Conservation (phyloP, 176 grass and related monocot genomes). For the Eremochloa ophiuroides region DNA sequence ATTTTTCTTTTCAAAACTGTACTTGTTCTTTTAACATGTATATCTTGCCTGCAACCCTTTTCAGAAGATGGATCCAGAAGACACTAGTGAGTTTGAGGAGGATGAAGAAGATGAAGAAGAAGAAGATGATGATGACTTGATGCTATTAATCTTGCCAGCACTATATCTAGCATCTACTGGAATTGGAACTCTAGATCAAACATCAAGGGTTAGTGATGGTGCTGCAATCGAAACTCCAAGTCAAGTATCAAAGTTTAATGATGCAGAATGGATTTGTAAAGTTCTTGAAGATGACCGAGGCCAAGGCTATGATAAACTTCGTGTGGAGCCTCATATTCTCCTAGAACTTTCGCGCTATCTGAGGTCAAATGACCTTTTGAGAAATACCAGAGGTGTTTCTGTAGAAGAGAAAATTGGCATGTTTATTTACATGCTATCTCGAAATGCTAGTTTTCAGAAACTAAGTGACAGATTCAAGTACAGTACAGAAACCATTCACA, state of each 20-base stretch:
- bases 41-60: background rate
- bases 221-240: background rate
- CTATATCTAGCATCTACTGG: constrained; percentile 25
- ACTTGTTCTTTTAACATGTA: background rate
- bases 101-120: constrained; percentile 28
- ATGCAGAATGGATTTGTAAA: constrained; percentile 29
- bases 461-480: constrained; percentile 38
- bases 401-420: constrained; percentile 61
- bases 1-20: background rate
- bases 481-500: constrained; percentile 48
- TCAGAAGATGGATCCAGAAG: constrained; percentile 23
- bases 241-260: background rate
- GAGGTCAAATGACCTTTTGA: constrained; percentile 36
- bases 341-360: constrained; percentile 25
- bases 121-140: constrained; percentile 40
- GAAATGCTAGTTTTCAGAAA: constrained; percentile 45
- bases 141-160: constrained; percentile 39
- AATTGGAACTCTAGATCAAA: background rate
- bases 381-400: constrained; percentile 37
- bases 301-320: constrained; percentile 40
- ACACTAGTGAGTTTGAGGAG: constrained; percentile 28
- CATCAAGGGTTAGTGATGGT: background rate
- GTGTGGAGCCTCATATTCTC: constrained; percentile 31
- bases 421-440: constrained; percentile 54
- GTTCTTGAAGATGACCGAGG: constrained; percentile 45